These are phyloP conservation scores for Alternaria sp. DNA, from an alignment of 2,329 filamentous ascomycete genomes.

Conservation along the genomic window DNA sequence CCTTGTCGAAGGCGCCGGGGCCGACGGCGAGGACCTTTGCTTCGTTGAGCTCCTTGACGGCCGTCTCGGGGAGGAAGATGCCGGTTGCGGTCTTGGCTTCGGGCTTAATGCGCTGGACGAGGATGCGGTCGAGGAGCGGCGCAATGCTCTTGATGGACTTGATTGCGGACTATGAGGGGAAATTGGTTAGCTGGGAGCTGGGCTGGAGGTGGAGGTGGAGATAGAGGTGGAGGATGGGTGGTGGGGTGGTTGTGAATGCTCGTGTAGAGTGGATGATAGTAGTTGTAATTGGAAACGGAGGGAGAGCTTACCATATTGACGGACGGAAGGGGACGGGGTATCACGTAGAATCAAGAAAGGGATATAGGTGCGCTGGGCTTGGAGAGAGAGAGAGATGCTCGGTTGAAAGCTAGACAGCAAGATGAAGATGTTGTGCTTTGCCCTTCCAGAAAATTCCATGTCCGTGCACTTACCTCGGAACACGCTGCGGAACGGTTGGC, in stretches of 20 bases:
- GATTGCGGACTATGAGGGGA: slow-evolving; percentile 62
- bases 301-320: not conserved
- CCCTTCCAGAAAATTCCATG: slow-evolving; percentile 25
- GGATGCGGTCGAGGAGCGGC: slow-evolving; percentile 95
- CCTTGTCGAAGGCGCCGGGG: slow-evolving; percentile 83
- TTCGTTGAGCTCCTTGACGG: slow-evolving; percentile 98
- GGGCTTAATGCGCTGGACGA: slow-evolving; percentile 97
- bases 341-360: slow-evolving; percentile 14
- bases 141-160: slow-evolving; percentile 95
- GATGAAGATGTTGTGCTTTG: slow-evolving; percentile 13
- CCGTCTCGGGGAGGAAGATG: slow-evolving; percentile 96
- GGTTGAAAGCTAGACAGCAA: not conserved
- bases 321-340: slow-evolving; percentile 14
- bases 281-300: too few relatives aligned
- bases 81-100: slow-evolving; percentile 95
- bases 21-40: slow-evolving; percentile 95
- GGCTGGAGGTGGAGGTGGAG: not conserved
- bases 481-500: slow-evolving; percentile 6
- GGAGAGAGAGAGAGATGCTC: slow-evolving; percentile 15
- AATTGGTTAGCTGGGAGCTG: slow-evolving; percentile 6
- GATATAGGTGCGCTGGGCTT: slow-evolving; percentile 10
- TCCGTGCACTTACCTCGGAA: slow-evolving; percentile 25
- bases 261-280: not conserved
- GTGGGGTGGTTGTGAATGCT: not conserved
- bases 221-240: not conserved